phyloP scores from a whole-genome alignment of 371 early-diverging fungal genomes.

The Mucor saturninus region DNA sequence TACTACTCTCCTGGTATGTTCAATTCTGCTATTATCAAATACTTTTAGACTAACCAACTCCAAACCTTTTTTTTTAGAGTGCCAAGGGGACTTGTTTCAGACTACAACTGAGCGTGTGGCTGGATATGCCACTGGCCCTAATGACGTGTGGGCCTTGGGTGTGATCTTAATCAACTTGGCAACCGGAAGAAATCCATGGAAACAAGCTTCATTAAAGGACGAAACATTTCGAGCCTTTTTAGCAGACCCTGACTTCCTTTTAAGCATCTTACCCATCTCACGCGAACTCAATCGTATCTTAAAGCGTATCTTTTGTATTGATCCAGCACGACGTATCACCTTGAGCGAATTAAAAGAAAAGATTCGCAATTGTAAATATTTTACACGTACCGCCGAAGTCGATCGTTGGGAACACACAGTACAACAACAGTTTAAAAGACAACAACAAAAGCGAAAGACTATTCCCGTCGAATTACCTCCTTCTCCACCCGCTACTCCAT shows the following conservation, averaged over 20 bases:
- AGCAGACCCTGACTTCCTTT: conserved; percentile 64
- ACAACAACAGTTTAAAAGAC: conserved; percentile 6
- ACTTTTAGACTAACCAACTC: neutral
- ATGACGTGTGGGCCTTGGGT: conserved; percentile 87
- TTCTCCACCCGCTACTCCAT: conserved; percentile 32
- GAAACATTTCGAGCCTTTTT: conserved; percentile 74
- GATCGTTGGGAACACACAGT: conserved; percentile 26
- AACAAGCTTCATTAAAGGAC: conserved; percentile 73
- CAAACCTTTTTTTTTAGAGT: conserved; percentile 53
- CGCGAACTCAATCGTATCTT: conserved; percentile 72
- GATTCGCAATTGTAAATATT: conserved; percentile 62
- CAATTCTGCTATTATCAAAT: neutral
- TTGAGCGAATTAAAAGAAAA: conserved; percentile 65
- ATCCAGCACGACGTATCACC: conserved; percentile 71
- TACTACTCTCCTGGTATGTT: conserved; percentile 88
- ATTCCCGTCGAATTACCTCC: conserved; percentile 20
- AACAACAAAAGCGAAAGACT: neutral
- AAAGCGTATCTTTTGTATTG: conserved; percentile 73
- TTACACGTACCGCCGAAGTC: conserved; percentile 52
- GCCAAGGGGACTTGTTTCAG: conserved; percentile 66
- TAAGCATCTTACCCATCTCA: conserved; percentile 72
- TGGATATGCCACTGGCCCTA: conserved; percentile 74
- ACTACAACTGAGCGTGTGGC: conserved; percentile 34
- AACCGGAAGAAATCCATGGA: conserved; percentile 84
- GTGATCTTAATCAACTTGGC: conserved; percentile 81